phyloP scores from a whole-genome alignment of 2,329 filamentous ascomycete genomes.

The Hymenoscyphus fructigenus region DNA sequence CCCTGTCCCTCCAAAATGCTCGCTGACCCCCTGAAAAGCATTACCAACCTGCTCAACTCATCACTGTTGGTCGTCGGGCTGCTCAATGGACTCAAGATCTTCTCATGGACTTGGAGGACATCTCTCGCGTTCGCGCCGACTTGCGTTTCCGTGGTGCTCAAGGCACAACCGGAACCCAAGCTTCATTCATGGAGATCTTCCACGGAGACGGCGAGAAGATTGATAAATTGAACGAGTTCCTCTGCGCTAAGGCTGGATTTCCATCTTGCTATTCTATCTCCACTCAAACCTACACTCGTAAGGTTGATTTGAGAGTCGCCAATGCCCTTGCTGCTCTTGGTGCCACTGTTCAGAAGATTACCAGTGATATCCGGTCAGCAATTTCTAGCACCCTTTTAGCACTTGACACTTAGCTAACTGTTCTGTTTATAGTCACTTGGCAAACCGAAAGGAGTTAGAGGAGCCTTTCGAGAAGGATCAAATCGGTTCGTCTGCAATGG shows the following conservation, averaged over 20 bases:
- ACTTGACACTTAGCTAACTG: background rate
- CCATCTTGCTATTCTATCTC: conserved; percentile 46
- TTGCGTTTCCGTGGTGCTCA: conserved; percentile 71
- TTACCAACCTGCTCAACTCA: conserved; percentile 58
- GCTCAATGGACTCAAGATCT: conserved; percentile 75
- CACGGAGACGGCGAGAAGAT: conserved; percentile 49
- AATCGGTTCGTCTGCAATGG: conserved; percentile 66
- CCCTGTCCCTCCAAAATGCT: background rate
- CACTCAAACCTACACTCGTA: conserved; percentile 70
- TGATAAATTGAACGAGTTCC: conserved; percentile 52
- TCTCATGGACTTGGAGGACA: conserved; percentile 69
- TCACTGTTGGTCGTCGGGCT: conserved; percentile 43
- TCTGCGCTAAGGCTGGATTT: conserved; percentile 55
- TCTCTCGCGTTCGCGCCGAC: conserved; percentile 66
- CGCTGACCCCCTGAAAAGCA: conserved; percentile 42
- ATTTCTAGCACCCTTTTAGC: background rate
- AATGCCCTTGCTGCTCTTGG: conserved; percentile 80
- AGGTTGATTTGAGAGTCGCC: conserved; percentile 77
- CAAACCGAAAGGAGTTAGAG: conserved; percentile 78
- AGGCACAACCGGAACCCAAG: conserved; percentile 60
- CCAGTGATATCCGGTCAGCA: conserved; percentile 59
- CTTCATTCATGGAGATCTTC: conserved; percentile 43
- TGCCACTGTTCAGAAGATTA: conserved; percentile 74
- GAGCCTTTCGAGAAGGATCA: conserved; percentile 80
- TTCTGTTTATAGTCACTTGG: conserved; percentile 56